phyloP scores from a whole-genome alignment of 441 rosid species.

The Capsella rubella region DNA sequence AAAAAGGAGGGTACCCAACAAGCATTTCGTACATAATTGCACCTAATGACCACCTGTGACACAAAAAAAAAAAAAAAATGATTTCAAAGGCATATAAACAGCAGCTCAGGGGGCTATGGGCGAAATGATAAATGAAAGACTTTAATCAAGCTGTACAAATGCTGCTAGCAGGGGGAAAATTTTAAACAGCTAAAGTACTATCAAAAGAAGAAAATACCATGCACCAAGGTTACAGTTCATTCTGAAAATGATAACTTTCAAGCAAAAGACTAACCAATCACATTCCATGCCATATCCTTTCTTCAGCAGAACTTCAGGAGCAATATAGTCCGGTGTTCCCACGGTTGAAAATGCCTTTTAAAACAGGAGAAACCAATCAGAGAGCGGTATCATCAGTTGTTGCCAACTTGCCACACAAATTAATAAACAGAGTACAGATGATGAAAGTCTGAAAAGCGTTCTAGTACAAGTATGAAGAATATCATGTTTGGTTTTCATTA shows the following conservation, averaged over 20 bases:
- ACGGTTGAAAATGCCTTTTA: conserved; percentile 95
- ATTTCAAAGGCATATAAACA: conserved; percentile 10
- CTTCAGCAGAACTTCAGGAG: conserved; percentile 98
- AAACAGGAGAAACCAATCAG: conserved; percentile 35
- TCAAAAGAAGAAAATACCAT: conserved; percentile 8
- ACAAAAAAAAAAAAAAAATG: conserved; percentile 13
- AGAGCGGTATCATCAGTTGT: conserved; percentile 15
- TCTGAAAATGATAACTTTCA: conserved; percentile 7
- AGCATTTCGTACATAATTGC: conserved; percentile 99
- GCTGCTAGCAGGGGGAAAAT: conserved; percentile 15
- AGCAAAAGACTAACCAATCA: conserved; percentile 78
- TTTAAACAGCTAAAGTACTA: conserved; percentile 7
- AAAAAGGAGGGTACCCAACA: conserved; percentile 97
- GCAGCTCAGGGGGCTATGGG: conserved; percentile 1
- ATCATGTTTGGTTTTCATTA: conserved; percentile 12
- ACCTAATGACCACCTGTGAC: conserved; percentile 94
- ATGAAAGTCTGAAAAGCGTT: conserved; percentile 15
- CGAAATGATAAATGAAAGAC: neutral
- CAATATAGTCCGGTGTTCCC: conserved; percentile 98
- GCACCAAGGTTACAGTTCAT: conserved; percentile 18
- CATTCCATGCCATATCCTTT: conserved; percentile 99
- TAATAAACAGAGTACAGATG: conserved; percentile 21
- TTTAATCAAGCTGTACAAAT: conserved; percentile 19
- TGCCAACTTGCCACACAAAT: conserved; percentile 20
- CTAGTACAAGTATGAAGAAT: conserved; percentile 22